A percentile compares a stretch with the other conserved stretches of the same genome.
phyloP scores from a whole-genome alignment of 192 early-diverging fungal genomes.

The Pecoramyces ruminantium region DNA sequence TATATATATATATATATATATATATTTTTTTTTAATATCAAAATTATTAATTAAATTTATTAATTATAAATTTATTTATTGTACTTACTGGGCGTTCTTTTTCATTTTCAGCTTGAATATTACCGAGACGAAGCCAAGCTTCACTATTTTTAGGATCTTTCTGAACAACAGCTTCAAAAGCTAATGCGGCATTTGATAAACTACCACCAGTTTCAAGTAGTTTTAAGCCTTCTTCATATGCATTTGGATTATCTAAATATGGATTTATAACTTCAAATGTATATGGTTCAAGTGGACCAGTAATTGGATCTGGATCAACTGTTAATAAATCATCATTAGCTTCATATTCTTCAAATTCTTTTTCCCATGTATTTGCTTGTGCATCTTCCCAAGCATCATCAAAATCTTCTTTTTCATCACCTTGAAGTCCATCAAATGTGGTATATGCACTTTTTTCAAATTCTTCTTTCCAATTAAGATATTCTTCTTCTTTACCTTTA shows the following conservation, averaged over 20 bases:
- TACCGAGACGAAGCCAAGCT: constrained; percentile 6
- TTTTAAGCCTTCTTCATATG: constrained; percentile 29
- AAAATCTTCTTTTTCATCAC: constrained; percentile 26
- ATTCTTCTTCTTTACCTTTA: constrained; percentile 17
- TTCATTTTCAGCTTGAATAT: constrained; percentile 8
- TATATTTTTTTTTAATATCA: no score
- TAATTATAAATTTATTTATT: no score
- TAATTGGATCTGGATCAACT: constrained; percentile 5
- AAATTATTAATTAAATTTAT: no score
- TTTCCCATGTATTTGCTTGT: neutral
- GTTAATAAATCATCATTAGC: neutral
- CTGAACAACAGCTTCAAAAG: constrained; percentile 7
- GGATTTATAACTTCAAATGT: constrained; percentile 7
- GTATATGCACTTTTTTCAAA: constrained; percentile 15
- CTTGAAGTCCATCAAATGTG: constrained; percentile 21
- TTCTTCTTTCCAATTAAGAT: constrained; percentile 13
- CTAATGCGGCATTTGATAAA: constrained; percentile 4
- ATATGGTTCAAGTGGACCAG: constrained; percentile 4
- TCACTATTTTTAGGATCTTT: constrained; percentile 2
- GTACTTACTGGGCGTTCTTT: constrained; percentile 4
- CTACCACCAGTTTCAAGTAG: constrained; percentile 29
- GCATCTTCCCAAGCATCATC: constrained; percentile 11
- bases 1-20: no score
- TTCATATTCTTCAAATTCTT: neutral
- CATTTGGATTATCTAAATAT: constrained; percentile 5